A percentile compares a stretch with the other conserved stretches of the same genome.
Evolutionary conservation across 768 basidiomycete genomes (phyloP).

Genomic region (Mycena galericulata): DNA sequence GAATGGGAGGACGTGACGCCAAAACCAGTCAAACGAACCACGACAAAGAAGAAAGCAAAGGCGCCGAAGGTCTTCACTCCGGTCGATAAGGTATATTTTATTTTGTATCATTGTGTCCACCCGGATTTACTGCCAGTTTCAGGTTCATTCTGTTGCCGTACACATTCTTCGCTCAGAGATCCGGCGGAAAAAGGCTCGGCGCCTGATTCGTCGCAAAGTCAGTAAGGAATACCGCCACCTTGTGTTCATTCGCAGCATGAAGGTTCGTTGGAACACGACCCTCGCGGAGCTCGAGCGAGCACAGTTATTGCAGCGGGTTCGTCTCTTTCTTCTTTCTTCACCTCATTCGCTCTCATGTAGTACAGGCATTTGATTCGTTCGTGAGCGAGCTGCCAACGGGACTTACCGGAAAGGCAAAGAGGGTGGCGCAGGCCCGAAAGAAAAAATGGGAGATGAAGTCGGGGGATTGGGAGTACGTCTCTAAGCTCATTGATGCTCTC

Average conservation of each 20-base stretch:
- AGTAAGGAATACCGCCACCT: slow-evolving; percentile 14
- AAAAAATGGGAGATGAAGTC: slow-evolving; percentile 28
- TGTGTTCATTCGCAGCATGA: slow-evolving; percentile 27
- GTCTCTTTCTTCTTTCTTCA: background rate
- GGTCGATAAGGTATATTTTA: slow-evolving; percentile 5
- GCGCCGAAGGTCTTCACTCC: slow-evolving; percentile 4
- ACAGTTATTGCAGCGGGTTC: slow-evolving; percentile 10
- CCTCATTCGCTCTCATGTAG: background rate
- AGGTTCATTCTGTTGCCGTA: slow-evolving; percentile 4
- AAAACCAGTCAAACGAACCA: background rate
- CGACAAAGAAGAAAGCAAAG: background rate
- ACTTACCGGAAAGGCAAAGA: slow-evolving; percentile 11
- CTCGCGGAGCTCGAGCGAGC: slow-evolving; percentile 24
- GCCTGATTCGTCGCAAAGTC: slow-evolving; percentile 17
- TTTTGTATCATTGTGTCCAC: background rate
- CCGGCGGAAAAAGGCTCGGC: slow-evolving; percentile 16
- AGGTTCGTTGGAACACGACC: slow-evolving; percentile 28
- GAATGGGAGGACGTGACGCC: background rate
- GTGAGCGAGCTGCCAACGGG: slow-evolving; percentile 10
- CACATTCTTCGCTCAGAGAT: slow-evolving; percentile 24
- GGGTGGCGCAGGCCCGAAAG: slow-evolving; percentile 13
- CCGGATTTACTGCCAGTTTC: background rate
- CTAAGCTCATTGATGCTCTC: slow-evolving; percentile 24
- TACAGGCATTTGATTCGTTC: slow-evolving; percentile 24
- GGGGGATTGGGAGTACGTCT: slow-evolving; percentile 23